phyloP scores from a whole-genome alignment of 2,329 filamentous ascomycete species.

The Fusarium sarcochroum region DNA sequence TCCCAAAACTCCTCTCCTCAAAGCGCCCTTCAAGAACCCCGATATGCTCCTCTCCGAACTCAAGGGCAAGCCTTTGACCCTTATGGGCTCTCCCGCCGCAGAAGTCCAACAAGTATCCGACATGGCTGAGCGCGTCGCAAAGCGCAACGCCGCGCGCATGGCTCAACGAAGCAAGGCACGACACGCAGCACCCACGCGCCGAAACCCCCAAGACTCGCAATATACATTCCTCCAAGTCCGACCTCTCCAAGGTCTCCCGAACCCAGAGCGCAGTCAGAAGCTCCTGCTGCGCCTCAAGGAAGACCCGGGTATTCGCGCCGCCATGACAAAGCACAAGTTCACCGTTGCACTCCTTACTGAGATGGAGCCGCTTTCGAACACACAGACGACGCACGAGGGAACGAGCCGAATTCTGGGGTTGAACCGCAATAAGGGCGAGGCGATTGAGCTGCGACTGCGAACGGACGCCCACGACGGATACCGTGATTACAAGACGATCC shows the following conservation, averaged over 20 bases:
- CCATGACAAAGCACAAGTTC: slow-evolving; percentile 89
- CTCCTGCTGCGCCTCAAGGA: slow-evolving; percentile 83
- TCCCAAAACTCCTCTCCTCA: slow-evolving; percentile 75
- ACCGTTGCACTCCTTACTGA: slow-evolving; percentile 89
- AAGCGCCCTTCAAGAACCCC: slow-evolving; percentile 73
- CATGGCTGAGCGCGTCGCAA: slow-evolving; percentile 64
- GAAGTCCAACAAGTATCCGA: slow-evolving; percentile 69
- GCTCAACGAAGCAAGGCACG: slow-evolving; percentile 50
- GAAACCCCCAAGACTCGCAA: slow-evolving; percentile 65
- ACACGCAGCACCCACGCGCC: slow-evolving; percentile 26
- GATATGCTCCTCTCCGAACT: slow-evolving; percentile 64
- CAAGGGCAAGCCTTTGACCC: slow-evolving; percentile 70
- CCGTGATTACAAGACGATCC: slow-evolving; percentile 90
- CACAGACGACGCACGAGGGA: slow-evolving; percentile 77
- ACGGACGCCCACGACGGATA: slow-evolving; percentile 97
- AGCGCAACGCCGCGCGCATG: slow-evolving; percentile 60
- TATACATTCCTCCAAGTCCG: slow-evolving; percentile 88
- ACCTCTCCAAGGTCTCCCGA: slow-evolving; percentile 82
- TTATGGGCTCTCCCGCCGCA: slow-evolving; percentile 74
- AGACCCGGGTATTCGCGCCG: slow-evolving; percentile 86
- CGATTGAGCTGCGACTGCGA: slow-evolving; percentile 90
- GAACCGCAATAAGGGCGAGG: slow-evolving; percentile 89
- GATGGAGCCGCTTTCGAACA: slow-evolving; percentile 92
- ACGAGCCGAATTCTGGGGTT: slow-evolving; percentile 84
- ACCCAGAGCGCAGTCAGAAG: slow-evolving; percentile 76